These are phyloP conservation scores for Gossypium thurberi DNA, from an alignment of 345 rosid genomes.

Conservation along the genomic window DNA sequence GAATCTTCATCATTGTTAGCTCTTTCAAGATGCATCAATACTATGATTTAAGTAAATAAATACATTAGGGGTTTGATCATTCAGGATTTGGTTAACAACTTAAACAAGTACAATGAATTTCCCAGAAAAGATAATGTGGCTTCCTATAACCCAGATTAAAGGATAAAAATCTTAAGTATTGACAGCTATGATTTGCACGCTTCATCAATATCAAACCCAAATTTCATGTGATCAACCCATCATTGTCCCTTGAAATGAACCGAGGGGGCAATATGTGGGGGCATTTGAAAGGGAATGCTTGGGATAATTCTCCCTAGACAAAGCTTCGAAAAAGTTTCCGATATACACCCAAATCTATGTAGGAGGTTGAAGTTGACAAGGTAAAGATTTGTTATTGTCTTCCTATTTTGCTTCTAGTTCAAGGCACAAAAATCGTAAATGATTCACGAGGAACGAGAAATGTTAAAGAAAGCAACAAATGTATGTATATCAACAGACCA, in stretches of 20 bases:
- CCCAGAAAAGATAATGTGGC: not conserved
- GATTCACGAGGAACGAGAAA: not conserved
- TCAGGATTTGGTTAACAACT: conserved; percentile 22
- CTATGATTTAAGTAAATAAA: conserved; percentile 7
- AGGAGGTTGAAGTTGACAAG: not conserved
- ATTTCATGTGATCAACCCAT: not conserved
- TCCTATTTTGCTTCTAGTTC: not conserved
- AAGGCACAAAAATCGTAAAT: not conserved
- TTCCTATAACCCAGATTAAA: not conserved
- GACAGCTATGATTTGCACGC: not conserved
- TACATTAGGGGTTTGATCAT: conserved; percentile 20
- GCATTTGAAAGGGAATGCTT: not conserved
- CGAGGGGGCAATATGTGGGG: not conserved
- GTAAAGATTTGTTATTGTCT: not conserved
- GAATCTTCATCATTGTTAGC: conserved; percentile 33
- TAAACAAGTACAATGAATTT: not conserved
- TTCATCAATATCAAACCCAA: not conserved
- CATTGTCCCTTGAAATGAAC: not conserved
- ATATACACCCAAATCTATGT: not conserved
- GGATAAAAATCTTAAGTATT: not conserved
- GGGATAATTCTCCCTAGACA: not conserved
- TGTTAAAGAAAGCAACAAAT: conserved; percentile 4
- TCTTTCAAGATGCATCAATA: not conserved
- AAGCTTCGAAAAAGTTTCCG: not conserved
- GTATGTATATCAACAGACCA: not conserved